Evolutionary conservation across 2,329 filamentous ascomycete genomes (phyloP), one percentile per base, ranked within the genome.

Genomic region (Nemania sp.): DNA sequence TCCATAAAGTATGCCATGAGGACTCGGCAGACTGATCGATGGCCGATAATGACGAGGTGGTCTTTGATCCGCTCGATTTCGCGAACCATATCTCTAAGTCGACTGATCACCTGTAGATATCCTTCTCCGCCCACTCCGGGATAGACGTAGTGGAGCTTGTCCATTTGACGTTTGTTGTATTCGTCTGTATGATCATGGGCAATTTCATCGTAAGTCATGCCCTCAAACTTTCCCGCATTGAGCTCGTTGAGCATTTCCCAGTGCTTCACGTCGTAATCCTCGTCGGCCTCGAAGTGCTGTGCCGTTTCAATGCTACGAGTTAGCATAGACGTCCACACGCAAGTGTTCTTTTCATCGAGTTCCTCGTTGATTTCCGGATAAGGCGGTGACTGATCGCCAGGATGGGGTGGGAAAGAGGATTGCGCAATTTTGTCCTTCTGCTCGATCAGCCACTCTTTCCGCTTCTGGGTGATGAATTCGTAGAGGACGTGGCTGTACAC

Each of bases 221-320:
- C 94, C 73, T 99, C 95, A 79, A 97, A 97, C 51, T 87, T 84
- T 13, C 95, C 95, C 0, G 94, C 90, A 69, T 98, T 96, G 50
- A 99, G 86, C 77, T 99, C 95, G 72, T 99, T 96, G 53, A 99
- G 84, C 91, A 97, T 96, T 71, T 93, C 90, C 92, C 94, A 97
- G 68, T 96, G 91, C 79, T 99, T 99, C 69, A 96, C 88, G 67
- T 98, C 95, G 74, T 94, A 97, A 55, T 97, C 91, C 20, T 98
- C 94, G 66, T 98, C 95, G 0, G 80, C 83, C 67, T 96, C 90
- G 74, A 98, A 99, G 74, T 90, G 90, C 65, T 95, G 87, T 0
- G 90, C 92, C 0, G 93, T 96, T 72, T 97, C 87, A 52, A 95
- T 88, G 62, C 91, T 92, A 65, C 95, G 90, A 73, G 90, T 89